Percentiles rank a stretch among this genome's conserved stretches.
phyloP scores from a whole-genome alignment of 352 stramenopile species.

The Globisporangium perplexum region DNA sequence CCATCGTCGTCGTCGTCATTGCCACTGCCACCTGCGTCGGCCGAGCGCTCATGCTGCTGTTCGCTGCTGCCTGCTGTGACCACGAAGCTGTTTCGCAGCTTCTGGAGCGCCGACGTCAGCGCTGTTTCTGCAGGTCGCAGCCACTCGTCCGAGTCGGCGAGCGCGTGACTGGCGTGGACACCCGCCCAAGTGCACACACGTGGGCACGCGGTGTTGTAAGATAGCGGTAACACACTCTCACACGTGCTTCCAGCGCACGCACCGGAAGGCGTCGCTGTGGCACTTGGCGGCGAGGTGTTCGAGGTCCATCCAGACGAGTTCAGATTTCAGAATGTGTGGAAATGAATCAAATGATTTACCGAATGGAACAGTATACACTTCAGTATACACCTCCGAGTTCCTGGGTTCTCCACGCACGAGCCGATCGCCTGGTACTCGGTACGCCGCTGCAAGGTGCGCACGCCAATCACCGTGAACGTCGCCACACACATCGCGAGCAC shows the following conservation, averaged over 20 bases:
- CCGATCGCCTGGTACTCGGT: too few relatives aligned
- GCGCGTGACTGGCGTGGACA: constrained; percentile 9
- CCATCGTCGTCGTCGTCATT: constrained; percentile 52
- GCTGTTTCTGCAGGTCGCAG: constrained; percentile 7
- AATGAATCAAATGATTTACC: too few relatives aligned
- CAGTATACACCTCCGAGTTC: too few relatives aligned
- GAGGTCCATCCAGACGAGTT: constrained; percentile 44
- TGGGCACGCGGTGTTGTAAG: too few relatives aligned
- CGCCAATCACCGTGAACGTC: too few relatives aligned
- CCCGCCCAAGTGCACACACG: too few relatives aligned
- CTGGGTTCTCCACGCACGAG: too few relatives aligned
- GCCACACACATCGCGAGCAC: too few relatives aligned
- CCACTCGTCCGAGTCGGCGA: constrained; percentile 20
- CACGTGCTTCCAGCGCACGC: constrained; percentile 3
- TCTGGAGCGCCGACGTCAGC: constrained; percentile 11
- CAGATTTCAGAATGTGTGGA: too few relatives aligned
- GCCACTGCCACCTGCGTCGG: neutral
- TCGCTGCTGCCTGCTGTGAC: constrained; percentile 4
- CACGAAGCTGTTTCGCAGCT: constrained; percentile 12
- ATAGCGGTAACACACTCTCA: neutral
- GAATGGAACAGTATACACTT: too few relatives aligned
- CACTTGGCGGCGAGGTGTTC: constrained; percentile 50
- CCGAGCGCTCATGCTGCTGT: neutral
- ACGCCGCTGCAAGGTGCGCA: too few relatives aligned
- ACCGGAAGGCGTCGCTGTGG: constrained; percentile 45